Evolutionary conservation across 2,329 filamentous ascomycete genomes (phyloP).

Genomic region (Cyphellophora attinorum): DNA sequence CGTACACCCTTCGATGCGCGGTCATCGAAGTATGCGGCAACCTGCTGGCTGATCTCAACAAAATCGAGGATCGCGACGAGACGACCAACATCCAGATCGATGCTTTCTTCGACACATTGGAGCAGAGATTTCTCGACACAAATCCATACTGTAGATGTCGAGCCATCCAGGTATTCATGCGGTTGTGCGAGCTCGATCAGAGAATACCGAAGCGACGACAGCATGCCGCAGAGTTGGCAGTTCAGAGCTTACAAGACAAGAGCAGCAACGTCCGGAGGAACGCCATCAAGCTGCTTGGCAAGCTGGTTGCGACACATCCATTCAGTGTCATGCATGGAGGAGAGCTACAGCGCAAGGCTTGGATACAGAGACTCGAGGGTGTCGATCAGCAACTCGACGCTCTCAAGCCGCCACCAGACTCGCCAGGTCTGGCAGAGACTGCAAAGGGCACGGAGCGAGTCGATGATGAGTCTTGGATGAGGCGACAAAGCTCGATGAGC

Average conservation of each 20-base stretch:
- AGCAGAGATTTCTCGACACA: constrained; percentile 90
- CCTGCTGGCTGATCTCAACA: constrained; percentile 81
- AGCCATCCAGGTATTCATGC: constrained; percentile 86
- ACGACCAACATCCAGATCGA: constrained; percentile 93
- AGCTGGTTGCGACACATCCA: constrained; percentile 85
- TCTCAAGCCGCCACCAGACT: constrained; percentile 66
- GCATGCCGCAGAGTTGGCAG: constrained; percentile 75
- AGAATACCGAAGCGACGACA: constrained; percentile 92
- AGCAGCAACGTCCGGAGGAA: constrained; percentile 95
- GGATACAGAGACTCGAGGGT: constrained; percentile 70
- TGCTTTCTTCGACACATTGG: constrained; percentile 91
- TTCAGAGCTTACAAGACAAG: constrained; percentile 88
- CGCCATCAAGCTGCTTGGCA: constrained; percentile 82
- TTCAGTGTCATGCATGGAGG: constrained; percentile 88
- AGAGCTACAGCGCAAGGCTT: constrained; percentile 74
- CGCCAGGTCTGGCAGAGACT: constrained; percentile 62
- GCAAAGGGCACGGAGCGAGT: constrained; percentile 56
- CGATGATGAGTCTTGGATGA: constrained; percentile 71
- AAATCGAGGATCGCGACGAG: constrained; percentile 81
- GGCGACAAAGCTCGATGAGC: constrained; percentile 64
- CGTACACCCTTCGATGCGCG: constrained; percentile 85
- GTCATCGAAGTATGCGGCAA: constrained; percentile 97
- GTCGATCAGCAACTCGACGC: constrained; percentile 75
- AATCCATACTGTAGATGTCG: constrained; percentile 93
- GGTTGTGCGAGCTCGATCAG: constrained; percentile 84